These are phyloP conservation scores for Penicillium capsulatum DNA, from an alignment of 2,329 filamentous ascomycete genomes.

Conservation along the genomic window DNA sequence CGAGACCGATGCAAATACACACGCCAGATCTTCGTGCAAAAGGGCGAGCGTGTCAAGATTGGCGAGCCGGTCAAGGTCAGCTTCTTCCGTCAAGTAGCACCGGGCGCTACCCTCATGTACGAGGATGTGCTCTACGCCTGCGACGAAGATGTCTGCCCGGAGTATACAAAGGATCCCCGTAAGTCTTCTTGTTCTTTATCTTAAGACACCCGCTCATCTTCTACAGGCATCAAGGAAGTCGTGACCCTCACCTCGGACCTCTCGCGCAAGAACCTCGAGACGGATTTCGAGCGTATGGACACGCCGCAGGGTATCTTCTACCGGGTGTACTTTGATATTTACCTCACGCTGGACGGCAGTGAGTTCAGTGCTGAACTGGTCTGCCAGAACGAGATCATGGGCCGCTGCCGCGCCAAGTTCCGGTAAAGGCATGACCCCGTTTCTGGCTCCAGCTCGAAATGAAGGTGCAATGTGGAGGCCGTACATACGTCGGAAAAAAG, in stretches of 20 bases:
- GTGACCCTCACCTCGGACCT: conserved; percentile 96
- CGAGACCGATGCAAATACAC: conserved; percentile 99
- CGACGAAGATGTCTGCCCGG: conserved; percentile 95
- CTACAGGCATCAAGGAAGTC: conserved; percentile 91
- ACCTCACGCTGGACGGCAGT: conserved; percentile 91
- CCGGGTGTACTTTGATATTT: conserved; percentile 65
- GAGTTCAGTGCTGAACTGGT: conserved; percentile 98
- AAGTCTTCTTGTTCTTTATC: conserved; percentile 48
- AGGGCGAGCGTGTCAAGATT: conserved; percentile 98
- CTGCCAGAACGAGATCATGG: conserved; percentile 99
- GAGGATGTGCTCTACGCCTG: conserved; percentile 97
- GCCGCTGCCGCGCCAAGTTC: conserved; percentile 88
- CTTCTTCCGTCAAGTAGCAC: conserved; percentile 96
- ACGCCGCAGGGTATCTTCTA: conserved; percentile 96
- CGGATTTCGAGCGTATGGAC: conserved; percentile 99
- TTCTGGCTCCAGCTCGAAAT: neutral
- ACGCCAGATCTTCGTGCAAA: conserved; percentile 95
- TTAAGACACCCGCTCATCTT: neutral
- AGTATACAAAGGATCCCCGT: conserved; percentile 99
- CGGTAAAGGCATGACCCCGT: conserved; percentile 41
- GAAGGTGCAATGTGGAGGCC: neutral
- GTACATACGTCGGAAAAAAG: too few relatives aligned
- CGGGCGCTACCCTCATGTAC: conserved; percentile 97
- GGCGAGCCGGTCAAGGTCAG: conserved; percentile 98
- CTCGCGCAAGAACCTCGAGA: conserved; percentile 96